Conservation (phyloP, 331 rosid species). For the Erythrophleum ivorense region DNA sequence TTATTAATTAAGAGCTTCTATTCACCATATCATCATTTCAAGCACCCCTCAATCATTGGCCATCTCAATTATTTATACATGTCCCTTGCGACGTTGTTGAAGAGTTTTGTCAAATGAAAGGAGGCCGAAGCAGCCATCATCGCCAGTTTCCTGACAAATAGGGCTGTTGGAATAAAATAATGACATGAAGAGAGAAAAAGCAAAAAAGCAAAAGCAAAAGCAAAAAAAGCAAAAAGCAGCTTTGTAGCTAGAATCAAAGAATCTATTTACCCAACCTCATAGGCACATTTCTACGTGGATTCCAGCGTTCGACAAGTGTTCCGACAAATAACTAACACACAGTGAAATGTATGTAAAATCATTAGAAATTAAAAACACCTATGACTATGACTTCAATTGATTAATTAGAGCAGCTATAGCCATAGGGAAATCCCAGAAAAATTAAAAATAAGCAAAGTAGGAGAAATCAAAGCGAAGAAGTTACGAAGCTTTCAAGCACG, state of each 20-base stretch:
- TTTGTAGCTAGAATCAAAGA: conserved; percentile 8
- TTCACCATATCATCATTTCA: neutral
- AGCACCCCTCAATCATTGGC: conserved; percentile 34
- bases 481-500: neutral
- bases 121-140: conserved; percentile 5
- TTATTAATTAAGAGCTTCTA: neutral
- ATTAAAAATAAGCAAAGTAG: neutral
- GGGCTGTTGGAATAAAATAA: neutral
- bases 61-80: conserved; percentile 34
- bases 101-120: conserved; percentile 33
- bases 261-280: conserved; percentile 8
- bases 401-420: neutral
- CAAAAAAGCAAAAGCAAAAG: conserved; percentile 9
- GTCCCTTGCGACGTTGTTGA: neutral
- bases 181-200: neutral
- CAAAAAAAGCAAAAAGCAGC: neutral
- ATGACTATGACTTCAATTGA: conserved; percentile 20
- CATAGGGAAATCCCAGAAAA: neutral
- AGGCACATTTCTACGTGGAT: conserved; percentile 20
- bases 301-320: conserved; percentile 22
- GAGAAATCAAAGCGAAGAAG: conserved; percentile 28
- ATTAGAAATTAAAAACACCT: conserved; percentile 23
- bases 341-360: conserved; percentile 43
- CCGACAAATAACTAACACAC: conserved; percentile 55
- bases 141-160: conserved; percentile 16